Percentiles rank a stretch among this genome's conserved stretches.
These are phyloP conservation scores for Arachis stenosperma DNA, from an alignment of 306 rosid genomes.

Conservation along the genomic window DNA sequence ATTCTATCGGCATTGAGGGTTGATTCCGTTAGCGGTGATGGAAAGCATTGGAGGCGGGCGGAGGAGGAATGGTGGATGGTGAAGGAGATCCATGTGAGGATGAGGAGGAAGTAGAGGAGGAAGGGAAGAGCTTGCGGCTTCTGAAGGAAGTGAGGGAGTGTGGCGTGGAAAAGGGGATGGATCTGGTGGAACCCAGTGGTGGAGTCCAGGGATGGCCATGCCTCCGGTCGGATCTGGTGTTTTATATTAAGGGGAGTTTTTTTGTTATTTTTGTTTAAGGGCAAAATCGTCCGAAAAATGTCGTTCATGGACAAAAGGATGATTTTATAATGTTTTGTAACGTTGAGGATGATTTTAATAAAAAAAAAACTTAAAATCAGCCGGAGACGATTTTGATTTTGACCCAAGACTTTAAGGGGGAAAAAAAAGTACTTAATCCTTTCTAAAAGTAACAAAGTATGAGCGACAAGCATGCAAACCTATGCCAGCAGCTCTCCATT, in stretches of 20 bases:
- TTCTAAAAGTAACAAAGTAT: not conserved
- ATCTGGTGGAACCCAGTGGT: constrained; percentile 32
- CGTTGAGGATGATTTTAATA: too few species aligned
- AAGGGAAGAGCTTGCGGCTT: constrained; percentile 81
- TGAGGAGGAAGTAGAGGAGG: constrained; percentile 65
- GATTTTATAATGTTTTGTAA: too few species aligned
- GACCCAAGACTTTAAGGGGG: too few species aligned
- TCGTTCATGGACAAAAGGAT: too few species aligned
- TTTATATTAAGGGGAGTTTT: too few species aligned
- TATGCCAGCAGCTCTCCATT: constrained; percentile 95
- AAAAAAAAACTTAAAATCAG: too few species aligned
- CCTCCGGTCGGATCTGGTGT: too few species aligned
- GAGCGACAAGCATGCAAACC: constrained; percentile 48
- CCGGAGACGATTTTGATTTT: too few species aligned
- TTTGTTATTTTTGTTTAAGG: too few species aligned
- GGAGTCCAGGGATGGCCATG: constrained; percentile 31
- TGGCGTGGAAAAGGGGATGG: constrained; percentile 27
- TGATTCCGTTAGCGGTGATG: not conserved
- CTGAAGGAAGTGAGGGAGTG: constrained; percentile 54
- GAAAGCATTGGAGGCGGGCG: not conserved
- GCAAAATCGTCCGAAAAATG: too few species aligned
- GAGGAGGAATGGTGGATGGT: constrained; percentile 50
- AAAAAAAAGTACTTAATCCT: too few species aligned
- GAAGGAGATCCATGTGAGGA: constrained; percentile 76
- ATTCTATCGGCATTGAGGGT: constrained; percentile 36